Evolutionary conservation across 108 stramenopile genomes (phyloP).

Genomic region (Phaeodactylum tricornutum): DNA sequence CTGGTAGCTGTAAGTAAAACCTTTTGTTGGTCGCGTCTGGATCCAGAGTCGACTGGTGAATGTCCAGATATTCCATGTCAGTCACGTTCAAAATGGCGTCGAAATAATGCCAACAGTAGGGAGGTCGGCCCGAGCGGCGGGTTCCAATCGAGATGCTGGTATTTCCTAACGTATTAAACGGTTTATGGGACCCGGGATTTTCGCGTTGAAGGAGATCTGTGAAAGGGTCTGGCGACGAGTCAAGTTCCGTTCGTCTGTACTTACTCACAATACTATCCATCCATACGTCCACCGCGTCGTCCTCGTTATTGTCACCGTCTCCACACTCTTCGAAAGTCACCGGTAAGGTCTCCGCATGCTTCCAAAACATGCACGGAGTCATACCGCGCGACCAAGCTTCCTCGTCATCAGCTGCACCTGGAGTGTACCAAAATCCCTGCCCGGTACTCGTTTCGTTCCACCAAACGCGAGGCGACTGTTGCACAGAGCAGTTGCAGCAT

Average conservation of each 20-base stretch:
- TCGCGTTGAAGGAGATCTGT: too few relatives aligned
- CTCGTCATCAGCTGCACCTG: constrained; percentile 73
- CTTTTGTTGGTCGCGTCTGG: constrained; percentile 4
- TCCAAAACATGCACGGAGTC: constrained; percentile 57
- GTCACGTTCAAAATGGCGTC: constrained; percentile 74
- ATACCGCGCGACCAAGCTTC: constrained; percentile 51
- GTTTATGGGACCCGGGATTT: background rate
- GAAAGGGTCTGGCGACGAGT: background rate
- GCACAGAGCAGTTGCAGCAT: constrained; percentile 28
- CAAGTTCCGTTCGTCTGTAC: too few relatives aligned
- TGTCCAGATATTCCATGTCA: constrained; percentile 45
- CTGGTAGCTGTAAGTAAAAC: constrained; percentile 56
- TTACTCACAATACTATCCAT: constrained; percentile 26
- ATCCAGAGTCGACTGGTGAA: constrained; percentile 11
- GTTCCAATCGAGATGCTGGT: constrained; percentile 54
- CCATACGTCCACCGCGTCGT: constrained; percentile 25
- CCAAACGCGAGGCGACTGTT: constrained; percentile 23
- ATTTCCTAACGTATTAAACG: constrained; percentile 37
- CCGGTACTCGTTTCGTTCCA: constrained; percentile 3
- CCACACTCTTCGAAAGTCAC: background rate
- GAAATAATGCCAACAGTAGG: constrained; percentile 56
- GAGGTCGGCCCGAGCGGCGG: constrained; percentile 53
- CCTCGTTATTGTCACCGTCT: too few relatives aligned
- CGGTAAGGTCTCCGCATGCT: background rate
- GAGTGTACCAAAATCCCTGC: constrained; percentile 38